Conservation (phyloP, 169 alveolate genomes). For the Cyclospora cayetanensis region DNA sequence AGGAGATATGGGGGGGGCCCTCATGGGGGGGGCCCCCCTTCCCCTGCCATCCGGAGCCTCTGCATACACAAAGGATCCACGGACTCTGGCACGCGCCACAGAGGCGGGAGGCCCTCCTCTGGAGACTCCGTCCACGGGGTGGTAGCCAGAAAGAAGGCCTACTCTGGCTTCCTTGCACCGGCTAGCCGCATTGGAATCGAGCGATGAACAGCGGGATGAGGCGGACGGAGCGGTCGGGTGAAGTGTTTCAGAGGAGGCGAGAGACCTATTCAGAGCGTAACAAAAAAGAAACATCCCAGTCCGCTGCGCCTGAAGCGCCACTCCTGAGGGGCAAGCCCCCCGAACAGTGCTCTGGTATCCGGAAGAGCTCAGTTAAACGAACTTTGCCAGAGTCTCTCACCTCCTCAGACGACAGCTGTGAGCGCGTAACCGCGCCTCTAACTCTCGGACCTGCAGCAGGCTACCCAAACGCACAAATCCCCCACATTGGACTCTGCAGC, state of each 20-base stretch:
- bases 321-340: no score
- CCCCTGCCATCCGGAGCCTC: not conserved
- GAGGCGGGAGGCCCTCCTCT: not conserved
- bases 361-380: no score
- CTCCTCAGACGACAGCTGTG: not conserved
- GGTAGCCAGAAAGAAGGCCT: no score
- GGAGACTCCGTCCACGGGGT: not conserved
- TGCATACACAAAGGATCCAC: not conserved
- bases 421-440: constrained; percentile 6
- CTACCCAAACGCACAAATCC: not conserved
- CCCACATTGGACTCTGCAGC: no score
- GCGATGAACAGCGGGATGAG: not conserved
- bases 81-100: not conserved
- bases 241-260: not conserved
- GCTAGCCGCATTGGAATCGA: not conserved
- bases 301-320: no score
- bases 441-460: not conserved
- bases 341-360: no score
- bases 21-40: not conserved
- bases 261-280: no score
- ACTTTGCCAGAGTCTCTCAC: not conserved
- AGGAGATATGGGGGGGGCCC: constrained; percentile 11
- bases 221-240: not conserved
- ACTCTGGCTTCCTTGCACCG: not conserved
- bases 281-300: no score